Conservation (phyloP, 495 filamentous ascomycete species). For the Talaromyces adpressus region DNA sequence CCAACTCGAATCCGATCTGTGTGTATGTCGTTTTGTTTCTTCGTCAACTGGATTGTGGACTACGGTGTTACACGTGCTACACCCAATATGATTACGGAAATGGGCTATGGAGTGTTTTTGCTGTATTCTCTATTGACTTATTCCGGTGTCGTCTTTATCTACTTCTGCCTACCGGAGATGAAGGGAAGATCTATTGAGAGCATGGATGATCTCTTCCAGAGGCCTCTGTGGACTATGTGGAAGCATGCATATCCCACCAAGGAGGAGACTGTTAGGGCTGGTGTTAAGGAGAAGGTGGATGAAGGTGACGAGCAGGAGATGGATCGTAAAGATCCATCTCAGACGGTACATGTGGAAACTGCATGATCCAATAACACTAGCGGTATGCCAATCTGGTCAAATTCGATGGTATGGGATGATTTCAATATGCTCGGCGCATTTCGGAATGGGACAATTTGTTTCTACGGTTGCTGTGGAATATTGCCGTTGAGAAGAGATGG, state of each 20-base stretch:
- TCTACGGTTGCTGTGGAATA: too few species aligned
- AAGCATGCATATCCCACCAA: constrained; percentile 20
- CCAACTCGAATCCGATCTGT: neutral
- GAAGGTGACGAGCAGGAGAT: neutral
- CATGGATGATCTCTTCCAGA: constrained; percentile 29
- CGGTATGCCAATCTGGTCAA: too few species aligned
- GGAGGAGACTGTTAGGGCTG: neutral
- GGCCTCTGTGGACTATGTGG: constrained; percentile 26
- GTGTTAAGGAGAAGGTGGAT: neutral
- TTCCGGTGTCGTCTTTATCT: neutral
- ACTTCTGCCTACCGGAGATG: constrained; percentile 14
- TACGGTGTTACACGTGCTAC: neutral
- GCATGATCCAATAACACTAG: neutral
- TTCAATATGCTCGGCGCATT: too few species aligned
- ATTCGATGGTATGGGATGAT: too few species aligned
- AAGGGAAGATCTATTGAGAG: constrained; percentile 26
- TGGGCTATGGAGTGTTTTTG: neutral
- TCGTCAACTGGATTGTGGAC: neutral
- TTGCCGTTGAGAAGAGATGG: too few species aligned
- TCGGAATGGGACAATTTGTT: too few species aligned
- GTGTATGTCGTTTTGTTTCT: neutral
- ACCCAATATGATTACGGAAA: neutral
- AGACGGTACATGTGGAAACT: neutral
- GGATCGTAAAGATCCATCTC: neutral
- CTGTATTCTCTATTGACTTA: neutral